Evolutionary conservation across 73 alveolate species (phyloP).

Genomic region (Durusdinium trenchii): DNA sequence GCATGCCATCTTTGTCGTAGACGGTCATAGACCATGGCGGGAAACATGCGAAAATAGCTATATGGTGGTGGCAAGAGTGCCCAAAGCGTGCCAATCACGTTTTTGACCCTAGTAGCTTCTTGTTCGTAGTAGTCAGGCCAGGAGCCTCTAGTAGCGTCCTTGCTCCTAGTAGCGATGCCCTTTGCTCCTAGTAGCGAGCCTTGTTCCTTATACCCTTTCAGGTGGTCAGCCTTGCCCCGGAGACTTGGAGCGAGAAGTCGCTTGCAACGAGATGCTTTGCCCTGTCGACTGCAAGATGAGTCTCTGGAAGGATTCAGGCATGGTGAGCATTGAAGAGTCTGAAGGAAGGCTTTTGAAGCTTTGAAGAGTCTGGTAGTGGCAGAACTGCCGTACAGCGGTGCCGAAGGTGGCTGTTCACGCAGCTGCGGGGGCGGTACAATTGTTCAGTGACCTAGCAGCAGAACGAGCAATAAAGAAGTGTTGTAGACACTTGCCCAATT

Average conservation of each 20-base stretch:
- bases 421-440: constrained; percentile 58
- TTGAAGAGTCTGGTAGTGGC: neutral
- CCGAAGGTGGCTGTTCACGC: constrained; percentile 35
- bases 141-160: no score
- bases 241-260: constrained; percentile 33
- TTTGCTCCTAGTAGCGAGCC: no score
- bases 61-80: no score
- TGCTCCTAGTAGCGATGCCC: no score
- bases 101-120: no score
- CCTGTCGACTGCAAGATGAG: constrained; percentile 77
- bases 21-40: no score
- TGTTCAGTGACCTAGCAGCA: neutral
- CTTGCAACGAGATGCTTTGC: constrained; percentile 43
- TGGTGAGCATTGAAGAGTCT: neutral
- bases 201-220: no score
- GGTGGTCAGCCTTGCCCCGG: constrained; percentile 59
- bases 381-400: neutral
- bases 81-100: no score
- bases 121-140: no score
- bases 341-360: neutral
- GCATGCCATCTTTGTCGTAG: no score
- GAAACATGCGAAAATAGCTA: no score
- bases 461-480: neutral
- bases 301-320: constrained; percentile 37
- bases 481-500: no score